These are phyloP conservation scores for Epichloe gansuensis DNA, from an alignment of 2,329 filamentous ascomycete species.

Conservation along the genomic window DNA sequence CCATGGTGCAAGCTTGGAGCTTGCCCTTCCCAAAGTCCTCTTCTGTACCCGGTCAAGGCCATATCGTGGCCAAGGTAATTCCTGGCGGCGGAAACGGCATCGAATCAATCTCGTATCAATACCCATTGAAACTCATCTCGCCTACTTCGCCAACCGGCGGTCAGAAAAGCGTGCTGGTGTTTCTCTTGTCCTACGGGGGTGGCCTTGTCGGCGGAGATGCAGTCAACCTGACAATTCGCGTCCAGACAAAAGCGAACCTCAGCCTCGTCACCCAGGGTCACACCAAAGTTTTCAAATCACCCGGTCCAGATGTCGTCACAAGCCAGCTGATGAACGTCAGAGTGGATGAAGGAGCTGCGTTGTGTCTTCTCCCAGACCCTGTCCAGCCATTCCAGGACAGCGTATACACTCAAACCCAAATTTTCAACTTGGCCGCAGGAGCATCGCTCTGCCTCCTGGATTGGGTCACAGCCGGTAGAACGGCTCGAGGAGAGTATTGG, in stretches of 20 bases:
- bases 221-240: conserved; percentile 57
- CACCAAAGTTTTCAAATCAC: conserved; percentile 89
- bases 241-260: conserved; percentile 53
- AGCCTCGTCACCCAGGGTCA: conserved; percentile 61
- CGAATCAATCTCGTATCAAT: conserved; percentile 71
- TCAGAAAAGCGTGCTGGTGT: conserved; percentile 62
- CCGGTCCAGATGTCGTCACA: conserved; percentile 40
- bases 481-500: conserved; percentile 81
- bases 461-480: conserved; percentile 85
- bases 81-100: conserved; percentile 61
- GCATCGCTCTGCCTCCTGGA: conserved; percentile 71
- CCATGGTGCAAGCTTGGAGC: conserved; percentile 9
- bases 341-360: conserved; percentile 36
- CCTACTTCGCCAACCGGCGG: conserved; percentile 50
- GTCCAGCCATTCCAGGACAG: conserved; percentile 82
- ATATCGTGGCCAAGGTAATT: conserved; percentile 58
- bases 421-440: conserved; percentile 48
- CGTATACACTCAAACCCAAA: conserved; percentile 72
- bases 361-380: conserved; percentile 73
- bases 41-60: conserved; percentile 64
- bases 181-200: conserved; percentile 92
- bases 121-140: conserved; percentile 86
- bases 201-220: conserved; percentile 81
- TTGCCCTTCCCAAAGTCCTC: conserved; percentile 64
- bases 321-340: conserved; percentile 41